These are phyloP conservation scores for Fonsecaea nubica DNA, from an alignment of 2,329 filamentous ascomycete species.

Conservation along the genomic window DNA sequence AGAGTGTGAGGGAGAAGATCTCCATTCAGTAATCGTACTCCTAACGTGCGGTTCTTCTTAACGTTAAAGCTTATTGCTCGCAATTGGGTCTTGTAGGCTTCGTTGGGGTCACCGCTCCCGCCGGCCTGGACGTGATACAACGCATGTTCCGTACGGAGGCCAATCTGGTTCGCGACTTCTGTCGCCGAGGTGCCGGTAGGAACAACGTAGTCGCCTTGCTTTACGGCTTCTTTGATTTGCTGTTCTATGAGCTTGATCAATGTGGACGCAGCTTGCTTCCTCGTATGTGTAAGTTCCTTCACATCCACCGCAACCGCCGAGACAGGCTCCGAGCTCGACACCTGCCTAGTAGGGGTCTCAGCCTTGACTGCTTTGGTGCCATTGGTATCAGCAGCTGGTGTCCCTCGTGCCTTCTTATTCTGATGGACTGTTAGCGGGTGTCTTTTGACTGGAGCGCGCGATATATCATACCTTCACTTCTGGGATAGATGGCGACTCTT, in stretches of 20 bases:
- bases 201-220: slow-evolving; percentile 68
- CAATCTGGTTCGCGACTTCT: slow-evolving; percentile 71
- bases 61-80: slow-evolving; percentile 83
- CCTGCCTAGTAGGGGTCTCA: slow-evolving; percentile 42
- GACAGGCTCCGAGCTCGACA: slow-evolving; percentile 44
- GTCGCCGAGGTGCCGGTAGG: slow-evolving; percentile 69
- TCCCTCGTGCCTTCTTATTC: slow-evolving; percentile 41
- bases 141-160: slow-evolving; percentile 79
- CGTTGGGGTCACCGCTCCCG: slow-evolving; percentile 59
- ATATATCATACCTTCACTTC: slow-evolving; percentile 34
- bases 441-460: neutral
- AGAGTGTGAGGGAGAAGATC: slow-evolving; percentile 75
- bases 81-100: slow-evolving; percentile 68
- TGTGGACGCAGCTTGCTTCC: slow-evolving; percentile 72
- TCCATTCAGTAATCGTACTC: slow-evolving; percentile 74
- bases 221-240: slow-evolving; percentile 70
- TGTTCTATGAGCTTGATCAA: slow-evolving; percentile 73
- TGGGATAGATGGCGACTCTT: slow-evolving; percentile 45
- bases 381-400: slow-evolving; percentile 34
- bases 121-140: slow-evolving; percentile 61
- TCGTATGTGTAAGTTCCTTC: slow-evolving; percentile 65
- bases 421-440: slow-evolving; percentile 41
- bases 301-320: slow-evolving; percentile 47
- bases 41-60: slow-evolving; percentile 82
- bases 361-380: slow-evolving; percentile 40